phyloP scores from a whole-genome alignment of 129 eudicot species.

The Pittosporum tobira region DNA sequence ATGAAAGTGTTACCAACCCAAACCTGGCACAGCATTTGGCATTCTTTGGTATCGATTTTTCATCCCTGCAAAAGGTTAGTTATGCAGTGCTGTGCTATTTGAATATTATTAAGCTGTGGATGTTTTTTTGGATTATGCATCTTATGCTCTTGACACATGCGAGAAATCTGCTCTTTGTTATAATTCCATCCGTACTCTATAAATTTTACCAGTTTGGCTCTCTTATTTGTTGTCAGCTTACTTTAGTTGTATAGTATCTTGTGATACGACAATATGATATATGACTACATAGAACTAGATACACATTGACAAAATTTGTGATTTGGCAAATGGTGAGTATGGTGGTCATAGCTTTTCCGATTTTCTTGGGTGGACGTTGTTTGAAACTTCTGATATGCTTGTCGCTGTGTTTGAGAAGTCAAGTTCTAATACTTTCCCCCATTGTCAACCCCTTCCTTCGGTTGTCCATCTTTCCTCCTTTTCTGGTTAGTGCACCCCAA shows the following conservation, averaged over 20 bases:
- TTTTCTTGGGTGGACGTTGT: too few relatives aligned
- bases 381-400: too few relatives aligned
- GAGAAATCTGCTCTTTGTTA: not conserved
- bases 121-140: not conserved
- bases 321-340: too few relatives aligned
- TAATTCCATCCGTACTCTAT: too few relatives aligned
- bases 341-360: too few relatives aligned
- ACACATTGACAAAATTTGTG: too few relatives aligned
- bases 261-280: not conserved
- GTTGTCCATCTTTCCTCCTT: not conserved
- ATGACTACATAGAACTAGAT: too few relatives aligned
- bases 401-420: too few relatives aligned
- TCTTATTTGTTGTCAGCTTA: too few relatives aligned
- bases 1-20: conserved; percentile 85
- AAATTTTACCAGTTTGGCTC: too few relatives aligned
- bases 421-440: not conserved
- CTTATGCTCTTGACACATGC: not conserved
- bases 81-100: not conserved
- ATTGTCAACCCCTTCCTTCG: not conserved
- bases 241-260: not conserved
- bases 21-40: conserved; percentile 76
- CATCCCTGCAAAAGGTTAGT: conserved; percentile 86
- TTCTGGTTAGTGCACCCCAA: not conserved
- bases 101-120: not conserved
- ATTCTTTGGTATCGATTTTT: conserved; percentile 86